Percentiles rank a stretch among this genome's conserved stretches.
Conservation (phyloP, 306 rosid genomes). For the Cucurbita maxima region DNA sequence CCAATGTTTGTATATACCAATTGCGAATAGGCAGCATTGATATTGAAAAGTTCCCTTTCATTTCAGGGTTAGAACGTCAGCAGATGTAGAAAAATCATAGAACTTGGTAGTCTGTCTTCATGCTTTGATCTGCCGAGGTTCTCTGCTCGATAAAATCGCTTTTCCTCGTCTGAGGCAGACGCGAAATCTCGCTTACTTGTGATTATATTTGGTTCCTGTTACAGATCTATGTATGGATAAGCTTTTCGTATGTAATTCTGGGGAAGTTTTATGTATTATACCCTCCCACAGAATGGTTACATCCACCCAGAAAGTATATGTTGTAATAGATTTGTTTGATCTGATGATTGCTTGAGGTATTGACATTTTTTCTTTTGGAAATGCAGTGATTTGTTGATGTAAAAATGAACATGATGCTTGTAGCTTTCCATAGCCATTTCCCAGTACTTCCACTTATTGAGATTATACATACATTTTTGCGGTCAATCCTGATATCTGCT, state of each 20-base stretch:
- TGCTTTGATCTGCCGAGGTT: background rate
- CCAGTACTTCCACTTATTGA: background rate
- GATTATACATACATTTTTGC: background rate
- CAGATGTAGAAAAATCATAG: background rate
- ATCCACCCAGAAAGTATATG: background rate
- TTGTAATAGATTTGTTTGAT: background rate
- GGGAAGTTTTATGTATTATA: conserved; percentile 1
- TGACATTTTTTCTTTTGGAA: background rate
- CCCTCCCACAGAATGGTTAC: background rate
- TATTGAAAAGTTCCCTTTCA: background rate
- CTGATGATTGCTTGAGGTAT: background rate
- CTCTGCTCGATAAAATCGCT: background rate
- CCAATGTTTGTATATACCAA: background rate
- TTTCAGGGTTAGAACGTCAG: background rate
- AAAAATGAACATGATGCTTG: background rate
- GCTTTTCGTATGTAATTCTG: background rate
- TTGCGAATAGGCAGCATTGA: background rate
- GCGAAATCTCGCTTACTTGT: background rate
- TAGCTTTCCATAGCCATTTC: background rate
- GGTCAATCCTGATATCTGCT: background rate
- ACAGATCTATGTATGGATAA: background rate
- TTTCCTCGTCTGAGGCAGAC: background rate
- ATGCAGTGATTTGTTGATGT: background rate
- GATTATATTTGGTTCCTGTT: background rate
- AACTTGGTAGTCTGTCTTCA: too few relatives aligned